Evolutionary conservation across 345 rosid species (phyloP).

Genomic region (Brassica incana): DNA sequence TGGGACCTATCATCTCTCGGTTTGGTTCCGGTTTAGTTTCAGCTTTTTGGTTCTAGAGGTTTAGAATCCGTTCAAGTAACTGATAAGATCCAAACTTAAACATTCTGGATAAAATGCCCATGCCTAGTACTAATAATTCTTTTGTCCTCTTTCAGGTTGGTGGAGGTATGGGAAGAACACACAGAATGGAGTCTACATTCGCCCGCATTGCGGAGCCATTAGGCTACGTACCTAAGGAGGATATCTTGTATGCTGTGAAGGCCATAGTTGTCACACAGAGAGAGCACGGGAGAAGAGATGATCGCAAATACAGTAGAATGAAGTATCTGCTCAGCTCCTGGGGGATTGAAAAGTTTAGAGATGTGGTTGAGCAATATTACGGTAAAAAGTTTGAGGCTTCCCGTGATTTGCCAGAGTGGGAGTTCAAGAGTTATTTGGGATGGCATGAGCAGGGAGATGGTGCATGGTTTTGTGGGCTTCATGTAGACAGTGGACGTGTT

Average conservation of each 20-base stretch:
- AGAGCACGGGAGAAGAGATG: conserved; percentile 95
- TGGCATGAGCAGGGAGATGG: conserved; percentile 99
- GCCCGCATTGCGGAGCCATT: conserved; percentile 74
- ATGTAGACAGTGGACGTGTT: conserved; percentile 84
- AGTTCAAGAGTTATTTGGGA: conserved; percentile 87
- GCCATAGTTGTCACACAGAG: conserved; percentile 92
- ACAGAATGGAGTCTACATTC: conserved; percentile 77
- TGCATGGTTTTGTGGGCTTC: conserved; percentile 77
- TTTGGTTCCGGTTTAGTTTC: too few species aligned
- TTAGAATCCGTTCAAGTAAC: fast-evolving
- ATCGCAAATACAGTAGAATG: conserved; percentile 86
- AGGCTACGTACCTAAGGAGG: conserved; percentile 88
- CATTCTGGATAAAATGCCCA: too few species aligned
- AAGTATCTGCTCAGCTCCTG: conserved; percentile 86
- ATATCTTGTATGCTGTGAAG: conserved; percentile 84
- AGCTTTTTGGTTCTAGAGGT: too few species aligned
- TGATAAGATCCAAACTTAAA: too few species aligned
- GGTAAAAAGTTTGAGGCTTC: conserved; percentile 81
- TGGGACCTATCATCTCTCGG: too few species aligned
- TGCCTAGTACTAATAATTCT: too few species aligned
- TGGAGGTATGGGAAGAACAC: conserved; percentile 99
- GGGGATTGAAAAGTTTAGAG: conserved; percentile 89
- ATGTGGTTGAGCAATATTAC: conserved; percentile 79
- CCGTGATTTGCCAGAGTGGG: conserved; percentile 84
- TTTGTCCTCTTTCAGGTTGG: conserved; percentile 63